Conservation (phyloP, 176 grass and related monocot species). For the Rhynchospora tenuis region DNA sequence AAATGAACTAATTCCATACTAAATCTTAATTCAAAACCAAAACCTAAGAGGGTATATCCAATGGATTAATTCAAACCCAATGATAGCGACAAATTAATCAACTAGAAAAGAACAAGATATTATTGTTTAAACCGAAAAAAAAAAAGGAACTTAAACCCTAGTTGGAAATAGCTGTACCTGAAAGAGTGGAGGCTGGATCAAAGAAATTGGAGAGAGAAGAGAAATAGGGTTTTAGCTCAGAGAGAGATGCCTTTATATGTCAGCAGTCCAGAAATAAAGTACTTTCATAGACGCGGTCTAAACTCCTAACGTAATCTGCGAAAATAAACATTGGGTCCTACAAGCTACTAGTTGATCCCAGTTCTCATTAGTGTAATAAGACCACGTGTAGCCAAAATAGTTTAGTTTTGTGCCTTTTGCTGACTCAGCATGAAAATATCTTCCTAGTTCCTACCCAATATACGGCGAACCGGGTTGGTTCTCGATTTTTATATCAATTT, state of each 20-base stretch:
- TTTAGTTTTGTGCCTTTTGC: neutral
- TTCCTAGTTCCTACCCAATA: neutral
- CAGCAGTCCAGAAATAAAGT: neutral
- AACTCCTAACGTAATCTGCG: neutral
- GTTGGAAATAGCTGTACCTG: neutral
- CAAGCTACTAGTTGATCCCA: neutral
- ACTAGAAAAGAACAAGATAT: neutral
- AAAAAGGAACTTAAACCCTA: neutral
- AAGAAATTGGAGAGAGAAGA: neutral
- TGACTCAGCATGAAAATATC: slow-evolving; percentile 13
- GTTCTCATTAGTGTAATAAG: neutral
- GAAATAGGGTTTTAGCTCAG: slow-evolving; percentile 12
- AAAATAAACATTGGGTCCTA: neutral
- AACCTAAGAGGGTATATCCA: neutral
- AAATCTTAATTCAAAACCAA: neutral
- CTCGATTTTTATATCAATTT: neutral
- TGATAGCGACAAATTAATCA: neutral
- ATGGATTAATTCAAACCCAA: neutral
- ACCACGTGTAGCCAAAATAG: neutral
- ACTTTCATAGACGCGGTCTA: neutral
- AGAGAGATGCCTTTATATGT: neutral
- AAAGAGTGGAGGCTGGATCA: neutral
- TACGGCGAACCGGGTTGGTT: neutral
- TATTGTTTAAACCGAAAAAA: neutral
- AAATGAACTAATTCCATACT: neutral